Percentiles rank a stretch among this genome's conserved stretches.
These are phyloP conservation scores for Phytopythium oedochilum DNA, from an alignment of 352 stramenopile genomes.

Conservation along the genomic window DNA sequence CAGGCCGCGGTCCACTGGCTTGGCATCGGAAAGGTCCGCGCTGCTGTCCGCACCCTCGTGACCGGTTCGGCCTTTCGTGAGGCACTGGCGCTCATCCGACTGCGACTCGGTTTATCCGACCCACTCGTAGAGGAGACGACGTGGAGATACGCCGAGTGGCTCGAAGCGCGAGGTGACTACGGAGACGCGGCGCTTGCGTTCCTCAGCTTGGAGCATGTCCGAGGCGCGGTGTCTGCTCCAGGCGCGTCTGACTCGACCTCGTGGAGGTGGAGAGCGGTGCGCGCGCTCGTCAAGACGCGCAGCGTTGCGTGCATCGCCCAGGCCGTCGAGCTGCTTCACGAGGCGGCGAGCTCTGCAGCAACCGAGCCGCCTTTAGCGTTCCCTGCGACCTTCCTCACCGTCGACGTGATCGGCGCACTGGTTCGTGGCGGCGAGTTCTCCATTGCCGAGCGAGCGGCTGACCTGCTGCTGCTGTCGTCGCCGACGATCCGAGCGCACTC, in stretches of 20 bases:
- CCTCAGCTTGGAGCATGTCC: slow-evolving; percentile 12
- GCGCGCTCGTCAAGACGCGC: slow-evolving; percentile 27
- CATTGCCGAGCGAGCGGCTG: slow-evolving; percentile 28
- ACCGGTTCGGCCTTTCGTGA: slow-evolving; percentile 39
- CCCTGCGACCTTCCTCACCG: slow-evolving; percentile 33
- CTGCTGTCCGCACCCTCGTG: slow-evolving; percentile 34
- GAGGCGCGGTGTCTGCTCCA: not conserved
- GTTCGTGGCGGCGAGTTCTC: slow-evolving; percentile 7
- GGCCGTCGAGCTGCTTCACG: slow-evolving; percentile 27
- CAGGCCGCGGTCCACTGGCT: slow-evolving; percentile 59
- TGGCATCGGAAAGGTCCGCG: slow-evolving; percentile 49
- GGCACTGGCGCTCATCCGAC: slow-evolving; percentile 47
- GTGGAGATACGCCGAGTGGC: slow-evolving; percentile 30
- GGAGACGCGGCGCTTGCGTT: slow-evolving; percentile 27
- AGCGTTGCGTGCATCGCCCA: slow-evolving; percentile 19
- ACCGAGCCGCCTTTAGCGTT: slow-evolving; percentile 19
- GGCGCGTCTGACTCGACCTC: not conserved
- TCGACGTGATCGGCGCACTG: slow-evolving; percentile 27
- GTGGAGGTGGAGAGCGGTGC: slow-evolving; percentile 18
- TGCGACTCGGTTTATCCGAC: slow-evolving; percentile 34
- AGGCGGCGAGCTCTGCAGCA: not conserved
- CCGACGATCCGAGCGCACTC: slow-evolving; percentile 1
- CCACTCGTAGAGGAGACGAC: slow-evolving; percentile 29
- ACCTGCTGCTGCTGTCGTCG: slow-evolving; percentile 9
- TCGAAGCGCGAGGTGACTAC: slow-evolving; percentile 25